Evolutionary conservation across 1,284 basidiomycete genomes (phyloP).

Genomic region (Stygiomarasmius scandens): DNA sequence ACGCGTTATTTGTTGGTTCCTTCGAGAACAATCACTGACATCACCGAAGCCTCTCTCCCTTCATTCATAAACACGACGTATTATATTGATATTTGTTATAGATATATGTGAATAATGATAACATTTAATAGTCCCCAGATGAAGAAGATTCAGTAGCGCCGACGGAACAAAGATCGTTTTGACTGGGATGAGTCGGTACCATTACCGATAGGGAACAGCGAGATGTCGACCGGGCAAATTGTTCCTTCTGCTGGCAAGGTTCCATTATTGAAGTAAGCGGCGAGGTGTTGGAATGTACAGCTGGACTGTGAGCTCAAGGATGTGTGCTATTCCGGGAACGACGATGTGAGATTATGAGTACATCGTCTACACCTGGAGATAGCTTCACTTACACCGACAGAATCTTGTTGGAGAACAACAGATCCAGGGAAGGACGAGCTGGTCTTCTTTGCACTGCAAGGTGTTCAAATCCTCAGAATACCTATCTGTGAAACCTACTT

Average conservation of each 20-base stretch:
- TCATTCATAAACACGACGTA: no score
- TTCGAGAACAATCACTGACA: neutral
- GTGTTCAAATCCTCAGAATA: neutral
- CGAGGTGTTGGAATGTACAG: slow-evolving; percentile 34
- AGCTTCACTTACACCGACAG: slow-evolving; percentile 33
- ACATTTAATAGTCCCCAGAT: no score
- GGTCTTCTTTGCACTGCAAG: slow-evolving; percentile 41
- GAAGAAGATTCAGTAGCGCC: no score
- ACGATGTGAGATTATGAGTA: slow-evolving; percentile 2
- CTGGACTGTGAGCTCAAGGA: slow-evolving; percentile 43
- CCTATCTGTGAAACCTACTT: slow-evolving; percentile 14
- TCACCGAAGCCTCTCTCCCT: no score
- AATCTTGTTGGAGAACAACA: slow-evolving; percentile 45
- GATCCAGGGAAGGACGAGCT: slow-evolving; percentile 36
- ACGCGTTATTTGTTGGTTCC: neutral
- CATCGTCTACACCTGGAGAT: neutral
- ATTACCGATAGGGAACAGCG: neutral
- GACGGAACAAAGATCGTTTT: neutral
- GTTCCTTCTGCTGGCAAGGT: neutral
- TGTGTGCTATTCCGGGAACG: slow-evolving; percentile 35
- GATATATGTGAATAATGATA: no score
- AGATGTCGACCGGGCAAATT: neutral
- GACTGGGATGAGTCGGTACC: neutral
- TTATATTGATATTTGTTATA: no score
- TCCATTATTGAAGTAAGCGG: neutral